Evolutionary conservation across 345 rosid genomes (phyloP).

Genomic region (Hibiscus mutabilis): DNA sequence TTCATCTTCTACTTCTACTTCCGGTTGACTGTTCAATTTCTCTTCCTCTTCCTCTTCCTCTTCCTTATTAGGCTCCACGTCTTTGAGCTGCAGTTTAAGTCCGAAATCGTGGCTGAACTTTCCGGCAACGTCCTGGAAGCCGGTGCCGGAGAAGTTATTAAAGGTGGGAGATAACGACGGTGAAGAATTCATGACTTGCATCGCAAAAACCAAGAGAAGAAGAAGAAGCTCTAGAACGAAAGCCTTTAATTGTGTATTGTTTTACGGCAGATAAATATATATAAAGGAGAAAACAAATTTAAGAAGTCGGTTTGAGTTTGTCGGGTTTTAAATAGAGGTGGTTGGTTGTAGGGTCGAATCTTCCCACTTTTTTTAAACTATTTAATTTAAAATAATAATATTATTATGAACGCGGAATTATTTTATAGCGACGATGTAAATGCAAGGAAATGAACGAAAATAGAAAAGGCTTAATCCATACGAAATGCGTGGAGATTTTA

Average conservation of each 20-base stretch:
- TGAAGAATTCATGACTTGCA: conserved; percentile 15
- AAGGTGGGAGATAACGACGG: conserved; percentile 2
- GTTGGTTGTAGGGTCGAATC: background rate
- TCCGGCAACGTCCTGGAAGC: background rate
- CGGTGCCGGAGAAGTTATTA: background rate
- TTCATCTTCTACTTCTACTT: too few relatives aligned
- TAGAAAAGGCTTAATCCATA: background rate
- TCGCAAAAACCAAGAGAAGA: background rate
- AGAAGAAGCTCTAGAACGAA: background rate
- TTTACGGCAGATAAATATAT: background rate
- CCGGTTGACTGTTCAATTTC: background rate
- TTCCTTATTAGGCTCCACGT: background rate
- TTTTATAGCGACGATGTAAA: background rate
- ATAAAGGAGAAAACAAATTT: background rate
- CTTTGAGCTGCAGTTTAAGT: background rate
- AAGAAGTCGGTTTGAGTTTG: background rate
- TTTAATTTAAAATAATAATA: background rate
- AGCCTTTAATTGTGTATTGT: background rate
- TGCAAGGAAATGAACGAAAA: background rate
- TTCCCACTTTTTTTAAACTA: background rate
- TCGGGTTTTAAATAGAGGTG: background rate
- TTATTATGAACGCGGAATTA: background rate
- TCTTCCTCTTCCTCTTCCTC: background rate
- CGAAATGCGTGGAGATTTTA: background rate
- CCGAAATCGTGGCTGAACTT: conserved; percentile 4